These are phyloP conservation scores for Trichoderma sp. DNA, from an alignment of 2,329 filamentous ascomycete genomes.

Conservation along the genomic window DNA sequence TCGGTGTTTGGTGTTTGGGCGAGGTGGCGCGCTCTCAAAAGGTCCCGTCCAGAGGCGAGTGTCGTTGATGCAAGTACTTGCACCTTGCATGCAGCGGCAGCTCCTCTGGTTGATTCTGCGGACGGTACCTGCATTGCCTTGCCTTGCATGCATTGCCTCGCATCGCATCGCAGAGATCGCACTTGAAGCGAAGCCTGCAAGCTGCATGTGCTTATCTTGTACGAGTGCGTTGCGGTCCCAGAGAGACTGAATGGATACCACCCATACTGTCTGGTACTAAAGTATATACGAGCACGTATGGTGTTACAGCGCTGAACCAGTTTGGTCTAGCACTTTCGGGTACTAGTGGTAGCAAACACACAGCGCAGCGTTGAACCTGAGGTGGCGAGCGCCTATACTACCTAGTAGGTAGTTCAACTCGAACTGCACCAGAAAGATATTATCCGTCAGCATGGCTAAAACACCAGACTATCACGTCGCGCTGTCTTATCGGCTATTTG, in stretches of 20 bases:
- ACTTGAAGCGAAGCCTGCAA: not conserved
- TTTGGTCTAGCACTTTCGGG: too few species aligned
- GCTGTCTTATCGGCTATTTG: constrained; percentile 13
- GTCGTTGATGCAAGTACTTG: not conserved
- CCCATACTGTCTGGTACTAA: not conserved
- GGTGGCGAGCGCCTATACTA: not conserved
- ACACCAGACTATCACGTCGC: constrained; percentile 3
- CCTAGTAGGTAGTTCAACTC: not conserved
- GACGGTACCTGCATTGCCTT: not conserved
- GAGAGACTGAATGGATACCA: not conserved
- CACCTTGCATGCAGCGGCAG: not conserved
- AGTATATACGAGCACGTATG: not conserved
- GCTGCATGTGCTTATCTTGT: not conserved
- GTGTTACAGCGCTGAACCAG: not conserved
- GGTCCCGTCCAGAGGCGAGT: constrained; percentile 7
- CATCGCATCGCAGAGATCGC: not conserved
- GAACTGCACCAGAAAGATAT: not conserved
- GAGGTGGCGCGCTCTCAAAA: not conserved
- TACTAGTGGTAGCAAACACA: not conserved
- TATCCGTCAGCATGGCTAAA: not conserved
- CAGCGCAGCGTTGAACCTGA: not conserved
- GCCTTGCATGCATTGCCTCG: not conserved
- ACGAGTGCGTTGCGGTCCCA: not conserved
- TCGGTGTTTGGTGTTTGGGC: not conserved
- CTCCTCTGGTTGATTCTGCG: not conserved